A percentile compares a stretch with the other conserved stretches of the same genome.
phyloP scores from a whole-genome alignment of 2,329 filamentous ascomycete species.

The Polytolypa hystricis region DNA sequence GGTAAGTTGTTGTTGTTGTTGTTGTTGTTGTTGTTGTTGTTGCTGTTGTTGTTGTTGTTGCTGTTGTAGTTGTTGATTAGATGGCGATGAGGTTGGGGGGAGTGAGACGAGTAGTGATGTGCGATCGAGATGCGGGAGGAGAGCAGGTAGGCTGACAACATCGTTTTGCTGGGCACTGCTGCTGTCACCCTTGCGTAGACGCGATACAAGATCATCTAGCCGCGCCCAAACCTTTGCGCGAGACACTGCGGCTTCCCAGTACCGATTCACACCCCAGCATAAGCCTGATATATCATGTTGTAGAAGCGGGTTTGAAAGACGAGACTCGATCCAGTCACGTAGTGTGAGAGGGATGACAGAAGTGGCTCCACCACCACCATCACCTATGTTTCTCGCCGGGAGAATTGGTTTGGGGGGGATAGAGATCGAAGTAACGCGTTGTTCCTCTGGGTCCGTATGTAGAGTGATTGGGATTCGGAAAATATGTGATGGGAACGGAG shows the following conservation, averaged over 20 bases:
- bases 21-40: neutral
- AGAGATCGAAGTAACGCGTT: conserved; percentile 23
- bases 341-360: conserved; percentile 23
- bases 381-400: conserved; percentile 5
- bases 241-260: conserved; percentile 30
- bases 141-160: no score
- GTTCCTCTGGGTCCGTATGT: conserved; percentile 25
- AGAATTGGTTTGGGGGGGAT: conserved; percentile 13
- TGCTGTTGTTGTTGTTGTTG: neutral
- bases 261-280: conserved; percentile 32
- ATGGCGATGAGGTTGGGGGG: conserved; percentile 1
- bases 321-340: conserved; percentile 24
- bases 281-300: conserved; percentile 29
- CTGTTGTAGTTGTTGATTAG: no score
- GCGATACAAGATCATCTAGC: conserved; percentile 3
- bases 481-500: conserved; percentile 24
- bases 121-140: conserved; percentile 28
- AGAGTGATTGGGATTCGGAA: conserved; percentile 26
- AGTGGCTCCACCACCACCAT: conserved; percentile 8
- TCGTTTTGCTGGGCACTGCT: no score
- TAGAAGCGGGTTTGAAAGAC: conserved; percentile 25
- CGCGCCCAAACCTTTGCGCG: conserved; percentile 28
- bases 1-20: conserved; percentile 5
- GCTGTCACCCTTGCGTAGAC: neutral
- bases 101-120: conserved; percentile 24